A percentile compares a stretch with the other conserved stretches of the same genome.
Evolutionary conservation across 768 basidiomycete species (phyloP).

Genomic region (Lyophyllum atratum): DNA sequence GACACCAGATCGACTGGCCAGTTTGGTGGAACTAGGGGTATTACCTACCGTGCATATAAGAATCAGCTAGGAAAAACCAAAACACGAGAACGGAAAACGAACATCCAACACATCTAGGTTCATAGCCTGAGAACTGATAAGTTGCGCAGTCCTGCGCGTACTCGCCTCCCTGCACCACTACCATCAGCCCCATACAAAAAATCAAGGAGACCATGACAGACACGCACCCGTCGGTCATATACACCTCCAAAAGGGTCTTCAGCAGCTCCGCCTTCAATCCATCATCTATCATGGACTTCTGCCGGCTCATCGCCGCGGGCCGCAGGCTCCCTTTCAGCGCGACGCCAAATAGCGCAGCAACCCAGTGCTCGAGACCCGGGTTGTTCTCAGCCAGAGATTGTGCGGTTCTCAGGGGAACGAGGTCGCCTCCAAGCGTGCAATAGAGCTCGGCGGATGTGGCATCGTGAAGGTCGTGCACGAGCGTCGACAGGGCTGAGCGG

Average conservation of each 20-base stretch:
- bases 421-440: constrained; percentile 77
- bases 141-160: constrained; percentile 59
- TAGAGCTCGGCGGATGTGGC: constrained; percentile 81
- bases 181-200: not conserved
- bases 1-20: constrained; percentile 79
- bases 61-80: not conserved
- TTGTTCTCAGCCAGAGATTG: constrained; percentile 48
- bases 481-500: constrained; percentile 59
- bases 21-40: constrained; percentile 65
- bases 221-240: constrained; percentile 76
- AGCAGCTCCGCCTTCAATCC: constrained; percentile 59
- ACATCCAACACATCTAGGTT: constrained; percentile 81
- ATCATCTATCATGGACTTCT: constrained; percentile 44
- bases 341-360: constrained; percentile 41
- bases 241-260: constrained; percentile 75
- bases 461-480: constrained; percentile 75
- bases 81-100: constrained; percentile 24
- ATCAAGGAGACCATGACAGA: not conserved
- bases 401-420: constrained; percentile 64
- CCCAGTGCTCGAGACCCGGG: constrained; percentile 54
- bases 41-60: constrained; percentile 44
- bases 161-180: constrained; percentile 44
- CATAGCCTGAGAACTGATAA: constrained; percentile 80
- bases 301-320: constrained; percentile 24
- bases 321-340: constrained; percentile 23